phyloP scores from a whole-genome alignment of 805 yeast genomes.

The Pichia insulana region DNA sequence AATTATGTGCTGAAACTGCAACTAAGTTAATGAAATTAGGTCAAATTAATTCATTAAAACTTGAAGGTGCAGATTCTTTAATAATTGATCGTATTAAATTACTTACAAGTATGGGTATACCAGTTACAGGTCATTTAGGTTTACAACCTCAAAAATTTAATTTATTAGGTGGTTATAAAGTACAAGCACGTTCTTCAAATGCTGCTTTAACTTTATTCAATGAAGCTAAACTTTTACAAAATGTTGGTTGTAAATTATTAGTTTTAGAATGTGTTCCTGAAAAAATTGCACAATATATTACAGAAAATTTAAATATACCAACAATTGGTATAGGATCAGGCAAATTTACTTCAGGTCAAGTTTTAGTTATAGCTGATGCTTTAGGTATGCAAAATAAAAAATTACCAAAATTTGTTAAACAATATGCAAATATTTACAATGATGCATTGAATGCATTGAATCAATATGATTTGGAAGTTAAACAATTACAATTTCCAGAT shows the following conservation, averaged over 20 bases:
- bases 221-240: conserved; percentile 63
- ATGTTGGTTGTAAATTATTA: conserved; percentile 67
- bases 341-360: conserved; percentile 74
- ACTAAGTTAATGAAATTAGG: conserved; percentile 47
- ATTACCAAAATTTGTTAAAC: conserved; percentile 63
- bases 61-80: conserved; percentile 67
- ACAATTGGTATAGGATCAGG: conserved; percentile 98
- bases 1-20: conserved; percentile 55
- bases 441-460: conserved; percentile 43
- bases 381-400: conserved; percentile 61
- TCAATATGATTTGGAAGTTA: conserved; percentile 54
- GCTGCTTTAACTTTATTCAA: conserved; percentile 50
- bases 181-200: conserved; percentile 60
- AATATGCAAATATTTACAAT: conserved; percentile 45
- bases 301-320: conserved; percentile 55
- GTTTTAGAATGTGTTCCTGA: conserved; percentile 85
- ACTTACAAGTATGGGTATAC: conserved; percentile 64
- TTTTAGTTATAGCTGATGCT: conserved; percentile 77
- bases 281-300: conserved; percentile 55
- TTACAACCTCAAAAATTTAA: conserved; percentile 83
- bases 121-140: conserved; percentile 89
- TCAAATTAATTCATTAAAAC: conserved; percentile 62
- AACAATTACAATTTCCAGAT: conserved; percentile 67
- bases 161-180: conserved; percentile 76
- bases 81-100: conserved; percentile 45